These are phyloP conservation scores for Fragilariopsis cylindrus DNA, from an alignment of 108 stramenopile species.

Conservation along the genomic window DNA sequence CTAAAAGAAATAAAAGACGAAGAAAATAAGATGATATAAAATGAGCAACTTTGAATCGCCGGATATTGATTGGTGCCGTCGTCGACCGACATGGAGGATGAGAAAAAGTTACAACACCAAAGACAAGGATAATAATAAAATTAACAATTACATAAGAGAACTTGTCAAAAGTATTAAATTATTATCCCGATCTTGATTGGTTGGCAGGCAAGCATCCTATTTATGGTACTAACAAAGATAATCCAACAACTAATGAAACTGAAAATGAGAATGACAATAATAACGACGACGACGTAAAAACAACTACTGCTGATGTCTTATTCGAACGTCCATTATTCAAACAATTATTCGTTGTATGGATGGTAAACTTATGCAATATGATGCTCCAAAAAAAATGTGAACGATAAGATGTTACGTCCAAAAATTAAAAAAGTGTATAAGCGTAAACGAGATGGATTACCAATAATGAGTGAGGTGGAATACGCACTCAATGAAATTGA, in stretches of 20 bases:
- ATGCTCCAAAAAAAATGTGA: too few species aligned
- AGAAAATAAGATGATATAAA: too few species aligned
- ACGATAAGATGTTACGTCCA: background rate
- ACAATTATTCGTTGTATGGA: background rate
- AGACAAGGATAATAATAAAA: too few species aligned
- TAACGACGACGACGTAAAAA: background rate
- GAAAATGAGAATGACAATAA: background rate
- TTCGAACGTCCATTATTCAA: background rate
- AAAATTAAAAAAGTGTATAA: background rate
- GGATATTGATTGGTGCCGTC: slow-evolving; percentile 3
- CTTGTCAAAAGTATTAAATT: background rate
- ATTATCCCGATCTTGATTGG: background rate
- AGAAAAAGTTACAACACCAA: background rate
- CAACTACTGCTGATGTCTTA: background rate
- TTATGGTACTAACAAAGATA: background rate
- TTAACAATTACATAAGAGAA: background rate
- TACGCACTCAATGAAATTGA: slow-evolving; percentile 3
- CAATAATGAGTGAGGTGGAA: slow-evolving; percentile 4
- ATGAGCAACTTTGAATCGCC: background rate
- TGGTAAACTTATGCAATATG: background rate
- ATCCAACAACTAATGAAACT: background rate
- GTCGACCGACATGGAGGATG: background rate
- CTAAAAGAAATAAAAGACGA: too few species aligned
- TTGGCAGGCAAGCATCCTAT: background rate
- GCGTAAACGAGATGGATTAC: background rate